Conservation (phyloP, 73 alveolate species). For the Paramecium biaurelia region DNA sequence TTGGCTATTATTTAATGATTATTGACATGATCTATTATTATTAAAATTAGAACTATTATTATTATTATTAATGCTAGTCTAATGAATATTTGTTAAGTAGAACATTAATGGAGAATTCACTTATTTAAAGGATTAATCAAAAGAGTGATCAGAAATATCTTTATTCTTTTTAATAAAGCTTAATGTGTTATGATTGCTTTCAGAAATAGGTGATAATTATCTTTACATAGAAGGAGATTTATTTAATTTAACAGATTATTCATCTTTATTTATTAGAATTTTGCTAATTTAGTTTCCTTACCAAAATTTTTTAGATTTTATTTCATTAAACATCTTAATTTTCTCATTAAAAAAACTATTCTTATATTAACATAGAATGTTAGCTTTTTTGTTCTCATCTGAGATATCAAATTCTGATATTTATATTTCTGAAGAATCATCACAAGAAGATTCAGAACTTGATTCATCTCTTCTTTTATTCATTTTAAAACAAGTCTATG, state of each 20-base stretch:
- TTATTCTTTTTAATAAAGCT: background rate
- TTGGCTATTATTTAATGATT: background rate
- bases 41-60: background rate
- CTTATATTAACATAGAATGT: constrained; percentile 14
- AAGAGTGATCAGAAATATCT: background rate
- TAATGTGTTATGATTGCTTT: background rate
- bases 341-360: constrained; percentile 26
- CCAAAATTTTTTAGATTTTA: constrained; percentile 4
- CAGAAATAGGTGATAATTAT: background rate
- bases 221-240: background rate
- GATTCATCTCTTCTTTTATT: background rate
- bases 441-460: background rate
- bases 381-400: background rate
- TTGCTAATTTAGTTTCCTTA: background rate
- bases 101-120: background rate
- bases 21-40: background rate
- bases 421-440: constrained; percentile 6
- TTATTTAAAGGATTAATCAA: background rate
- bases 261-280: background rate
- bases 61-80: background rate
- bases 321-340: background rate
- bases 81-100: background rate
- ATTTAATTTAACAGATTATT: background rate
- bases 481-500: background rate
- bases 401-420: constrained; percentile 27